Base-by-base conservation (phyloP, 169 alveolate genomes). In the Eimeria necatrix region DNA sequence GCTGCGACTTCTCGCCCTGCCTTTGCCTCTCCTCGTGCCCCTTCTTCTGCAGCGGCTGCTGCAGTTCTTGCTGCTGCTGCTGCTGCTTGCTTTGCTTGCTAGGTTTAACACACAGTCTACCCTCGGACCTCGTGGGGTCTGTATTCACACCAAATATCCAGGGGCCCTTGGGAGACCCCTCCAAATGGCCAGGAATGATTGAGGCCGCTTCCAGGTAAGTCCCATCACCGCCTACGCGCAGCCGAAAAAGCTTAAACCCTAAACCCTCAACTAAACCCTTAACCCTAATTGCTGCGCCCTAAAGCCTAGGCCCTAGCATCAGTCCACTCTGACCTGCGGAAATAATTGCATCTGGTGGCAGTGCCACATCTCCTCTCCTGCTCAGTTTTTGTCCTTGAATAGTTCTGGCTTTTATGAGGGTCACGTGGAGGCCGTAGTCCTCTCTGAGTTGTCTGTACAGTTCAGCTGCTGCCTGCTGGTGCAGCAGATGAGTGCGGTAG, bases 151-250 rank as follows among this genome's bases (percentile, higher is more conserved):
- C 98, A n/a, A 96, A 95, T 46, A 97, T 68, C 96, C 96, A 93
- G 48, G 95, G 53, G 59, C 81, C 71, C 7, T 52, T 49, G 7
- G 83, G 95, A 68, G n/a, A 68, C 51, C 85, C 85, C 10, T 46
- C 53, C 60, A 49, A 4, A 10, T 88, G 85, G 6, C 80, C 80
- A 24, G 98, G 97, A 24, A 97, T 84, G 93, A 97, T 68, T 5
- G 98, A 94, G 12, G 98, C 97, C 2, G 98, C 98, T 94, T 97
- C 98, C 60, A 97, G 96, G 74, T 94, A 96, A 16, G 98, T 97
- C n/a, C 98, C 98, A 94, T 97, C 98, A 16, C 98, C 98, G 24
- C 98, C 98, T 26, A 26, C 80, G 74, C 8, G 9, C 20, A 41
- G 52, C 24, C 52, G 14, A 73, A 73, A 20, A 73, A 41, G 52